Evolutionary conservation across 352 stramenopile species (phyloP).

Genomic region (Phytophthora multivora): DNA sequence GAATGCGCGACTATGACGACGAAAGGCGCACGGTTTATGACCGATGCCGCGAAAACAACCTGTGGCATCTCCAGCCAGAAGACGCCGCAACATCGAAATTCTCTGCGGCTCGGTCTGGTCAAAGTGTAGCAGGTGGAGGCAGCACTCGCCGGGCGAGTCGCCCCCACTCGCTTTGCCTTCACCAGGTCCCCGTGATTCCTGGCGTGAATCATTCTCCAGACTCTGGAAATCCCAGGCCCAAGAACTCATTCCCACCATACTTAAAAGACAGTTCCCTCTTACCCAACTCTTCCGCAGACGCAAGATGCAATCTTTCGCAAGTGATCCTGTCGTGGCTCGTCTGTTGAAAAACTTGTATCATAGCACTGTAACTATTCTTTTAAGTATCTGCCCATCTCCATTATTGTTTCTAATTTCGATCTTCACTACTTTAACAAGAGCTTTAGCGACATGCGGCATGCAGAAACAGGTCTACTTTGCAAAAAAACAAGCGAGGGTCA

Average conservation of each 20-base stretch:
- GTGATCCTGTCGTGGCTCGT: constrained; percentile 6
- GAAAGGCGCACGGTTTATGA: constrained; percentile 1
- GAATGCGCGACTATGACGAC: constrained; percentile 3
- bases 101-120: constrained; percentile 2
- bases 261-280: constrained; percentile 3
- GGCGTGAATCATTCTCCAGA: too few relatives aligned
- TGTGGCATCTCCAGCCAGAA: background rate
- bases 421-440: constrained; percentile 2
- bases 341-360: constrained; percentile 1
- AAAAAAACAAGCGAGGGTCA: constrained; percentile 3
- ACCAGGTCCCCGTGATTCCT: too few relatives aligned
- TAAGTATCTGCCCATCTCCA: constrained; percentile 1
- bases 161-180: too few relatives aligned
- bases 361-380: background rate
- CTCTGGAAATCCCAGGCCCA: background rate
- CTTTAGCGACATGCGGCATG: constrained; percentile 10
- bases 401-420: background rate
- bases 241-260: background rate
- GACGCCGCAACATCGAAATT: background rate
- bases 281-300: background rate
- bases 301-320: constrained; percentile 4
- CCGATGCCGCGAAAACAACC: constrained; percentile 8
- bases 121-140: constrained; percentile 9
- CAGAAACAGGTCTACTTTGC: background rate
- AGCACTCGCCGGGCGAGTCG: too few relatives aligned